Evolutionary conservation across 2,329 filamentous ascomycete genomes (phyloP).

Genomic region (Botrytis tulipae): DNA sequence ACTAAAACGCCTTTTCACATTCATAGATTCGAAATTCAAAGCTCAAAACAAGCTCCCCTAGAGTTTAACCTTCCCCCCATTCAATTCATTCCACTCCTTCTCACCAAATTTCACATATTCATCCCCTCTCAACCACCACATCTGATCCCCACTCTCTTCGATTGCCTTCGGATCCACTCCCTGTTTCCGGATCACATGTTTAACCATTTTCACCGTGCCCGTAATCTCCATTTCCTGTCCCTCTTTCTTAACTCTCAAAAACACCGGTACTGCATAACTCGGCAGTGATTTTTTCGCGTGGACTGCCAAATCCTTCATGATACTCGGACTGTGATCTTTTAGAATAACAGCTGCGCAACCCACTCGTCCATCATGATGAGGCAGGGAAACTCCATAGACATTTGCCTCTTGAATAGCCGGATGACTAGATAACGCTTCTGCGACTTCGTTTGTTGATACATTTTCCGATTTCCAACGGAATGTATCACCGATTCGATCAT

Average conservation of each 20-base stretch:
- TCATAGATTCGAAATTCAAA: background rate
- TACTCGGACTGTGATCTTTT: conserved; percentile 44
- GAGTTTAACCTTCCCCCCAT: conserved; percentile 60
- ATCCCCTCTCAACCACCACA: conserved; percentile 60
- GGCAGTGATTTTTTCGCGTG: conserved; percentile 62
- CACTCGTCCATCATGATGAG: conserved; percentile 78
- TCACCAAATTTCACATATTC: conserved; percentile 66
- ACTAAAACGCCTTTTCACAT: background rate
- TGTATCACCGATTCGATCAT: conserved; percentile 76
- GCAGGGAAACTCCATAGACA: conserved; percentile 79
- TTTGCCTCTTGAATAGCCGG: conserved; percentile 72
- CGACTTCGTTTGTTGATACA: conserved; percentile 78
- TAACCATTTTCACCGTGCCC: conserved; percentile 88
- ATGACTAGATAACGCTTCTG: conserved; percentile 69
- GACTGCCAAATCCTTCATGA: conserved; percentile 58
- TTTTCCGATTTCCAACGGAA: conserved; percentile 84
- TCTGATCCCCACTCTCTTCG: conserved; percentile 40
- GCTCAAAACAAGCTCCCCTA: conserved; percentile 9
- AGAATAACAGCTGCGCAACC: conserved; percentile 74
- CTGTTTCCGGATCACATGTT: conserved; percentile 66
- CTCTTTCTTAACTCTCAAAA: conserved; percentile 63
- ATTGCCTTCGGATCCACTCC: conserved; percentile 67
- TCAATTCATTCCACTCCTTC: conserved; percentile 67
- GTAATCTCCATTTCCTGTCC: conserved; percentile 58
- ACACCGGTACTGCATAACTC: conserved; percentile 73